Base-by-base conservation (phyloP, 495 filamentous ascomycete species). In the Cercophora scortea region DNA sequence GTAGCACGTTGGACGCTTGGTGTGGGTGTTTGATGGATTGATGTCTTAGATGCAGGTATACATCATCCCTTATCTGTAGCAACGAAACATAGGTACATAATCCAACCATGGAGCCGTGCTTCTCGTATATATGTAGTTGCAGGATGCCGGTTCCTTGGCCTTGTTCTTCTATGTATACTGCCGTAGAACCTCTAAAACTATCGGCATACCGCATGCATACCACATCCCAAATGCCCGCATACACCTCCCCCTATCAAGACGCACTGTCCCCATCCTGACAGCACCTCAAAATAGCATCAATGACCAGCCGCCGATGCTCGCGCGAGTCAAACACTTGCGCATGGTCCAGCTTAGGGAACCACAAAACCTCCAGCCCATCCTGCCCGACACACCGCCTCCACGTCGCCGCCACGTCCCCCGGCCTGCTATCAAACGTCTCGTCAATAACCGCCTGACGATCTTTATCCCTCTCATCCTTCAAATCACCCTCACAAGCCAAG, bases 341-440 rank as follows among this genome's bases (percentile, higher is more conserved):
- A 65, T 89, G 85, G 61, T 89, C 83, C 39, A 84, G 59, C 11
- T 73, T 67, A 9, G 74, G 67, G 55, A 76, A 86, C 82, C 83
- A 87, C 1, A 84, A 40, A 8, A 86, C 65, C 56, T 85, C 77
- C 33, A 85, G 58, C 7, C 78, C 82, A 5, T 25, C 25, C 25
- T 25, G 25, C 5, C 25, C 25, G 2, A 25, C 25, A 25, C 25
- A 25, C 5, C 25, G 25, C 40, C 36, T 58, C 17, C 15, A 33
- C 7, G 46, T 53, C 34, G 17, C 11, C 7, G 32, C 17, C 48
- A 16, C 39, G 7, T 36, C 18, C 12, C 35, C 61, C 3, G 35
- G n/a, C 32, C 6, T 42, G 40, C 32, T 34, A 3, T 12, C 48
- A n/a, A 50, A 50, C 44, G 16, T 46, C 18, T 32, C 47, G 12